These are phyloP conservation scores for Psophocarpus tetragonolobus DNA, from an alignment of 306 rosid species.

Conservation along the genomic window DNA sequence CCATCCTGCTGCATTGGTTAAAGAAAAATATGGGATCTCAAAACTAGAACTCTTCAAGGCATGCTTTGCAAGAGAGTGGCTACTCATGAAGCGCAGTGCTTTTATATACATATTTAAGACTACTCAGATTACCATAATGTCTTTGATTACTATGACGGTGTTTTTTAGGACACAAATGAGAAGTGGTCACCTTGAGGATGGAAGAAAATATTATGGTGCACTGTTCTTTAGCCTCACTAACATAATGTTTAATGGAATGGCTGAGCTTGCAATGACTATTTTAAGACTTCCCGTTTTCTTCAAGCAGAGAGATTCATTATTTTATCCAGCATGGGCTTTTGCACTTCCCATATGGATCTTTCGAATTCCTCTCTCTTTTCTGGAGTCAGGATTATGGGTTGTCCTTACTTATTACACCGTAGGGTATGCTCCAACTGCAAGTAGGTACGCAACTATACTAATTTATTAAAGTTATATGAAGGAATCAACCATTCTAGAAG, in stretches of 20 bases:
- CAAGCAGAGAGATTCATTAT: slow-evolving; percentile 72
- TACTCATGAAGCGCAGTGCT: slow-evolving; percentile 63
- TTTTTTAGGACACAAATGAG: slow-evolving; percentile 69
- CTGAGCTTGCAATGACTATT: slow-evolving; percentile 66
- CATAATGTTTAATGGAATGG: slow-evolving; percentile 84
- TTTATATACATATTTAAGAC: slow-evolving; percentile 73
- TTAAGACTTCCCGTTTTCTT: slow-evolving; percentile 70
- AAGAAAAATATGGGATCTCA: slow-evolving; percentile 63
- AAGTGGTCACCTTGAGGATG: slow-evolving; percentile 61
- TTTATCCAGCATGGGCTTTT: slow-evolving; percentile 76
- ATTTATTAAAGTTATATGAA: not conserved
- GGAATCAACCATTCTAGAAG: not conserved
- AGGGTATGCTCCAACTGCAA: slow-evolving; percentile 82
- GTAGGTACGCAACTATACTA: slow-evolving; percentile 49
- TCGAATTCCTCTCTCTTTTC: slow-evolving; percentile 66
- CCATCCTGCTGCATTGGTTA: slow-evolving; percentile 68
- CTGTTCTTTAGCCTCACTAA: slow-evolving; percentile 64
- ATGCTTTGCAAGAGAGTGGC: slow-evolving; percentile 78
- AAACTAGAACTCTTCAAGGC: slow-evolving; percentile 68
- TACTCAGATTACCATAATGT: slow-evolving; percentile 58
- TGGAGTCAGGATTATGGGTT: slow-evolving; percentile 78
- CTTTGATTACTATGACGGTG: slow-evolving; percentile 65
- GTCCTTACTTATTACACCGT: slow-evolving; percentile 69
- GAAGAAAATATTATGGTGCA: slow-evolving; percentile 64
- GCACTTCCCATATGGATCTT: slow-evolving; percentile 73